phyloP scores from a whole-genome alignment of 768 basidiomycete species.

The Clathrus columnatus region DNA sequence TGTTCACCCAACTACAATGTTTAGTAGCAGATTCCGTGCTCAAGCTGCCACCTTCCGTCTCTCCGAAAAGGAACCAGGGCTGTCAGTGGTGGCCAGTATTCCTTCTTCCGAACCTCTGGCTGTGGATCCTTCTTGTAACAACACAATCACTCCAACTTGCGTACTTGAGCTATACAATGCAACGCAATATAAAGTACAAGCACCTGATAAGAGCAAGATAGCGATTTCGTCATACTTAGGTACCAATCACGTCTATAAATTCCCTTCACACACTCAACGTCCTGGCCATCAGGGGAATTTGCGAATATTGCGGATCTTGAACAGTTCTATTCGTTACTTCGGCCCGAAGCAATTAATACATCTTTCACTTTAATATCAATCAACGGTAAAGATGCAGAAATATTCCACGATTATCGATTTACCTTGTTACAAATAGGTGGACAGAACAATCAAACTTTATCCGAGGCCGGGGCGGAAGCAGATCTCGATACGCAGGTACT shows the following conservation, averaged over 20 bases:
- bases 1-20: conserved; percentile 66
- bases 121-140: conserved; percentile 21
- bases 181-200: conserved; percentile 18
- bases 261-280: neutral
- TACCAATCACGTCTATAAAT: conserved; percentile 10
- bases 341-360: conserved; percentile 28
- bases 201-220: conserved; percentile 22
- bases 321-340: conserved; percentile 23
- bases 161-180: conserved; percentile 27
- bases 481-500: conserved; percentile 30
- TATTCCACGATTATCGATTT: conserved; percentile 6
- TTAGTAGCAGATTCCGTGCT: conserved; percentile 27
- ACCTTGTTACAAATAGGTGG: conserved; percentile 36
- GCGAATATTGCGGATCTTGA: conserved; percentile 18
- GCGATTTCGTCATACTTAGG: conserved; percentile 29
- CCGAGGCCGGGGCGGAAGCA: conserved; percentile 52
- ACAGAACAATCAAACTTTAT: conserved; percentile 46
- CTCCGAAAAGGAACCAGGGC: conserved; percentile 2
- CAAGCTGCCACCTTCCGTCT: conserved; percentile 1
- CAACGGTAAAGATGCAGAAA: conserved; percentile 31
- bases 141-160: conserved; percentile 25
- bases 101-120: neutral
- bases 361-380: conserved; percentile 47
- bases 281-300: conserved; percentile 1
- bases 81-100: neutral